Percentiles rank a stretch among this genome's conserved stretches.
phyloP scores from a whole-genome alignment of 1,284 basidiomycete genomes.

The Boletus smithii region DNA sequence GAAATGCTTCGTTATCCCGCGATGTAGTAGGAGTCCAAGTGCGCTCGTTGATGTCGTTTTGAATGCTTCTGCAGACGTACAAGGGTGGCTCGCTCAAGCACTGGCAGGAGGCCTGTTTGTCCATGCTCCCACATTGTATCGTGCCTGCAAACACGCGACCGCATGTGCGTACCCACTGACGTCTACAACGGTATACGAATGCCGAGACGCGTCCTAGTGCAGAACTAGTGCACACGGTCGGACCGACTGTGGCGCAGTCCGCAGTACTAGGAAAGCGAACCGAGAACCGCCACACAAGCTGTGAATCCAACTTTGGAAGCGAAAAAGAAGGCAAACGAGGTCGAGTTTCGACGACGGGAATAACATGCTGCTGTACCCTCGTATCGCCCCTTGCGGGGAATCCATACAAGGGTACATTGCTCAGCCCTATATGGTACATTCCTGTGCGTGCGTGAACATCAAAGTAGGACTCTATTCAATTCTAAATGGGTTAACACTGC shows the following conservation, averaged over 20 bases:
- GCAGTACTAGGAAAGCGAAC: neutral
- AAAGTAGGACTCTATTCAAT: neutral
- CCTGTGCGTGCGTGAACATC: constrained; percentile 8
- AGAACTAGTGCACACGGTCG: too few relatives aligned
- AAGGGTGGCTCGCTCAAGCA: too few relatives aligned
- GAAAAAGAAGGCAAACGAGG: neutral
- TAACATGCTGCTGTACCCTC: neutral
- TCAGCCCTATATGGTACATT: constrained; percentile 5
- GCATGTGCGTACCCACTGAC: neutral
- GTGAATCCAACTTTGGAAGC: too few relatives aligned
- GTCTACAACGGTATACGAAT: too few relatives aligned
- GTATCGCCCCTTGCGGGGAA: too few relatives aligned
- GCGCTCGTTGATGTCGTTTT: too few relatives aligned
- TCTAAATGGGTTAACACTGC: neutral
- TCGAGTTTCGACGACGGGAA: neutral
- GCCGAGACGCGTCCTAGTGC: too few relatives aligned
- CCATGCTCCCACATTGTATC: too few relatives aligned
- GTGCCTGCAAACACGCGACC: neutral
- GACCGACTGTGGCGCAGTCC: neutral
- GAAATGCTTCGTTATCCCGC: too few relatives aligned
- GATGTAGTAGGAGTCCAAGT: too few relatives aligned
- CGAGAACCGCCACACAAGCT: neutral
- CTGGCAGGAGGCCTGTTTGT: neutral
- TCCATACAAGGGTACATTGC: neutral
- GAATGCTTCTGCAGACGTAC: too few relatives aligned